Evolutionary conservation across 1,139 yeast species (phyloP).

Genomic region (Zhuliangozyma blackwelliae): DNA sequence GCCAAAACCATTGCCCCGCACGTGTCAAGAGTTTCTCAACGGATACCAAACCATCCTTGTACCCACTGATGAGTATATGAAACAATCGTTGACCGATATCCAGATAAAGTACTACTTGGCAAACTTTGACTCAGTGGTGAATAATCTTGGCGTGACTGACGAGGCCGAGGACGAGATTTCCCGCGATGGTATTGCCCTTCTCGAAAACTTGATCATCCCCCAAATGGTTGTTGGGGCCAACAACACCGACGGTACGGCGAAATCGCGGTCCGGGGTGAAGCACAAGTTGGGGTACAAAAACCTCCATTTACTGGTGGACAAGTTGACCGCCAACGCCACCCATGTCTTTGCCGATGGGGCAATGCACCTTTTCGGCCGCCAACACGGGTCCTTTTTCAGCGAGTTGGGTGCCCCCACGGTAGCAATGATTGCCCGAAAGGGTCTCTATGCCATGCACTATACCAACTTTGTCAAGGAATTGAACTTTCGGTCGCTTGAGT

Average conservation of each 20-base stretch:
- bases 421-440: slow-evolving; percentile 65
- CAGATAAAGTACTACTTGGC: slow-evolving; percentile 30
- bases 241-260: slow-evolving; percentile 17
- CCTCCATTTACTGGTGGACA: slow-evolving; percentile 2
- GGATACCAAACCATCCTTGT: slow-evolving; percentile 28
- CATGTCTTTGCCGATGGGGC: slow-evolving; percentile 56
- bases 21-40: slow-evolving; percentile 28
- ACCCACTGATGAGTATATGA: slow-evolving; percentile 31
- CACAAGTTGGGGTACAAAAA: slow-evolving; percentile 4
- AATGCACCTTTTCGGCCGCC: slow-evolving; percentile 48
- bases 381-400: slow-evolving; percentile 28
- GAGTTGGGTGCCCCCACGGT: slow-evolving; percentile 24
- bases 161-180: slow-evolving; percentile 31
- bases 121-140: slow-evolving; percentile 15
- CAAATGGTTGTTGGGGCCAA: slow-evolving; percentile 31
- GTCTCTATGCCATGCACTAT: slow-evolving; percentile 66
- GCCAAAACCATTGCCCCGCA: slow-evolving; percentile 13
- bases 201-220: slow-evolving; percentile 24
- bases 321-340: slow-evolving; percentile 29
- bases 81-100: slow-evolving; percentile 22
- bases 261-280: slow-evolving; percentile 5
- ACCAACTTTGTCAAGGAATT: slow-evolving; percentile 68
- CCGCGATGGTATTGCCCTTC: slow-evolving; percentile 23
- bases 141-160: slow-evolving; percentile 13
- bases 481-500: slow-evolving; percentile 53